phyloP scores from a whole-genome alignment of 148 eudicot species.

The Camellia lanceoleosa region DNA sequence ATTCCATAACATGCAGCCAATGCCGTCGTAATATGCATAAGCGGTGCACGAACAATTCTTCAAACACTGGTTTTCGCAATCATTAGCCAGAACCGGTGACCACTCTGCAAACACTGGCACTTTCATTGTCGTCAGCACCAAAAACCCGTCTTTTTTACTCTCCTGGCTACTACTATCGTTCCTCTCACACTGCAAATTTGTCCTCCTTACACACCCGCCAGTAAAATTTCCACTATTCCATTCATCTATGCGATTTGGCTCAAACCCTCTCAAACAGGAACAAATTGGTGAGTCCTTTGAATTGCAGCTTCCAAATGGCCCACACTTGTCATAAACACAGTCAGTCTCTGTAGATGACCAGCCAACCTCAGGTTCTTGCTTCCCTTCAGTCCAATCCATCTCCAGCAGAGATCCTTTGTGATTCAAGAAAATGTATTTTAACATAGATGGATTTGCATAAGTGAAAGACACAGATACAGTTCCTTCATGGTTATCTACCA shows the following conservation, averaged over 20 bases:
- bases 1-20: constrained; percentile 50
- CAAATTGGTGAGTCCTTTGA: constrained; percentile 35
- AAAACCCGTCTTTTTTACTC: constrained; percentile 37
- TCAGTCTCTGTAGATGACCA: constrained; percentile 13
- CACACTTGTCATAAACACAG: constrained; percentile 57
- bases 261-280: constrained; percentile 48
- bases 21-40: constrained; percentile 30
- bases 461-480: constrained; percentile 6
- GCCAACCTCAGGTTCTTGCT: constrained; percentile 20
- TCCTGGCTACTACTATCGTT: neutral
- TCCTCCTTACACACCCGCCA: constrained; percentile 46
- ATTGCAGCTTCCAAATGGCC: constrained; percentile 56
- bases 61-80: constrained; percentile 32
- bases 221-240: constrained; percentile 52
- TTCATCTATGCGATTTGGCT: constrained; percentile 32
- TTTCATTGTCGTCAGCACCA: constrained; percentile 29
- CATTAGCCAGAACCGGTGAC: constrained; percentile 4
- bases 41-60: constrained; percentile 41
- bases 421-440: constrained; percentile 16
- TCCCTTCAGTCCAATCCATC: constrained; percentile 20
- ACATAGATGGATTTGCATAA: neutral
- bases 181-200: constrained; percentile 33
- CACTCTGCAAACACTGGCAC: constrained; percentile 34
- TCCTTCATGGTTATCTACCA: constrained; percentile 19
- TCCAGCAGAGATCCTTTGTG: constrained; percentile 18